Evolutionary conservation across 345 rosid species (phyloP).

Genomic region (Salix viminalis): DNA sequence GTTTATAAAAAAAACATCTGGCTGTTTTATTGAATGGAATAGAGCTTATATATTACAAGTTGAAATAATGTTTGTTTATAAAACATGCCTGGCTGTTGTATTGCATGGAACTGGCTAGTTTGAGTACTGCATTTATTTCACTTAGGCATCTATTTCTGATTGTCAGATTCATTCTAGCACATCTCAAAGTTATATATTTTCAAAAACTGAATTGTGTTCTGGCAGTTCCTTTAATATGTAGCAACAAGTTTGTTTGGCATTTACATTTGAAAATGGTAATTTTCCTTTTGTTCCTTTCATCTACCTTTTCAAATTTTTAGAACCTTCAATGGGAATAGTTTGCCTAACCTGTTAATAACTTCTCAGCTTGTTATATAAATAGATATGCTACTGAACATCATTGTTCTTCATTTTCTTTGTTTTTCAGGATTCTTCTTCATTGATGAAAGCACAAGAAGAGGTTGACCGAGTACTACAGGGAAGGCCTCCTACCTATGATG

Average conservation of each 20-base stretch:
- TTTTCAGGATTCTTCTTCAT: conserved; percentile 48
- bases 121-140: no score
- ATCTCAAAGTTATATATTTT: neutral
- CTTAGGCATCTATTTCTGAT: neutral
- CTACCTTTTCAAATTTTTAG: neutral
- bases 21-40: no score
- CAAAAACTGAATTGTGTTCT: neutral
- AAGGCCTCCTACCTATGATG: conserved; percentile 65
- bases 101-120: no score
- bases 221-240: neutral
- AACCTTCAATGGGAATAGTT: neutral
- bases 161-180: neutral
- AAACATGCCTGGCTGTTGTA: no score
- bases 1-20: no score
- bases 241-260: neutral
- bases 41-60: neutral
- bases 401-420: neutral
- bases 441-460: conserved; percentile 80
- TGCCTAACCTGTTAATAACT: neutral
- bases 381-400: neutral
- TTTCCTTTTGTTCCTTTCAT: neutral
- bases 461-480: conserved; percentile 78
- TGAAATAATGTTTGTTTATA: no score
- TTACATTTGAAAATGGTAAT: neutral
- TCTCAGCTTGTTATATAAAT: neutral